A percentile compares a stretch with the other conserved stretches of the same genome.
phyloP scores from a whole-genome alignment of 352 stramenopile genomes.

The Globisporangium nagaii region DNA sequence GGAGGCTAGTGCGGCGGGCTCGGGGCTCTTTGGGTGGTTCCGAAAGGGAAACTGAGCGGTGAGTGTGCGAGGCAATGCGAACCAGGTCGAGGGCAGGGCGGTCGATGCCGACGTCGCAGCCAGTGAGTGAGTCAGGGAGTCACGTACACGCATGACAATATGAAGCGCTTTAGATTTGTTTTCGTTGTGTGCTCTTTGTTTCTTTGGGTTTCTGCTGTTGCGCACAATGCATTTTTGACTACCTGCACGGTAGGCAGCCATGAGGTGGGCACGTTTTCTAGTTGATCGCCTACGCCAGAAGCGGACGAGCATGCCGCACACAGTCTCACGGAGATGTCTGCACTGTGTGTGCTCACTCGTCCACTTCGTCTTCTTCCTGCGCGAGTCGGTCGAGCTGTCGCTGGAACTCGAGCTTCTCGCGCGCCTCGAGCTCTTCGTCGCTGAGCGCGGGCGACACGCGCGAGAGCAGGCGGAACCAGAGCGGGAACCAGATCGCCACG shows the following conservation, averaged over 20 bases:
- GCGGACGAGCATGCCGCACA: background rate
- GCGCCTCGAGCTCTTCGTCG: slow-evolving; percentile 49
- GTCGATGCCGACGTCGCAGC: too few relatives aligned
- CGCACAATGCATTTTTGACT: too few relatives aligned
- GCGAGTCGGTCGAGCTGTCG: slow-evolving; percentile 40
- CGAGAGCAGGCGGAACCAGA: slow-evolving; percentile 72
- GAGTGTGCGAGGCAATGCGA: too few relatives aligned
- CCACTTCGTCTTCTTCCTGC: slow-evolving; percentile 30
- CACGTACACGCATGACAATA: background rate
- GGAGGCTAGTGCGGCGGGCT: slow-evolving; percentile 17
- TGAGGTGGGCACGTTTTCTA: background rate
- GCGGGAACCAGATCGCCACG: slow-evolving; percentile 71
- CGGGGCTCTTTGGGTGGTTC: slow-evolving; percentile 78
- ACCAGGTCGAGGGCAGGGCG: too few relatives aligned
- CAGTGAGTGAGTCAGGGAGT: background rate
- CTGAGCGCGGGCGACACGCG: slow-evolving; percentile 56
- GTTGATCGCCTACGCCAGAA: background rate
- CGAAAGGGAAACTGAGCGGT: slow-evolving; percentile 38
- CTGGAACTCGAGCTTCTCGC: slow-evolving; percentile 44
- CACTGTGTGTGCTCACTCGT: slow-evolving; percentile 15
- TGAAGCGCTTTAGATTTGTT: slow-evolving; percentile 4
- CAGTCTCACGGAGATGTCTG: background rate
- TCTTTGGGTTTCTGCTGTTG: background rate
- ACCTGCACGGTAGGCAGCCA: too few relatives aligned
- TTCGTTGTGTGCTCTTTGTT: background rate